These are phyloP conservation scores for Chlamydomonas sp. DNA, from an alignment of 139 green algal genomes.

Conservation along the genomic window DNA sequence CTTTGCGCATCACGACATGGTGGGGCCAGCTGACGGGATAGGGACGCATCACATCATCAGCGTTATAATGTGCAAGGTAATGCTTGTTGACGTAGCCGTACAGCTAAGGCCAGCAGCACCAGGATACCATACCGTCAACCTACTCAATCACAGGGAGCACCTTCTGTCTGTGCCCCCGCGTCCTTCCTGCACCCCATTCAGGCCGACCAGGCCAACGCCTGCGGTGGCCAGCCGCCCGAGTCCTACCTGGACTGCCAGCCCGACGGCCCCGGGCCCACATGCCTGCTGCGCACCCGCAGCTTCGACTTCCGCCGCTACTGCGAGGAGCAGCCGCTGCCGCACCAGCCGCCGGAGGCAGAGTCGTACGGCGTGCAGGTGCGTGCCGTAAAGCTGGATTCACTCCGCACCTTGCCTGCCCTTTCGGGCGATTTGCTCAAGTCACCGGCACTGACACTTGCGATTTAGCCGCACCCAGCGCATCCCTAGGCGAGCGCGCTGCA, in stretches of 20 bases:
- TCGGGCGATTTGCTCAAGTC: not conserved
- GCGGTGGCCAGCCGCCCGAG: conserved; percentile 5
- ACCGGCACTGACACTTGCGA: too few species aligned
- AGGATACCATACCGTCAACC: too few species aligned
- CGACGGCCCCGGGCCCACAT: not conserved
- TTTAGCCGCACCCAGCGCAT: too few species aligned
- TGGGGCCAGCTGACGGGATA: not conserved
- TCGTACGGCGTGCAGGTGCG: conserved; percentile 15
- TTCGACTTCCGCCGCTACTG: conserved; percentile 32
- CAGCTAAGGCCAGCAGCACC: too few species aligned
- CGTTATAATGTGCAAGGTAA: too few species aligned
- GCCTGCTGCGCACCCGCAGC: not conserved
- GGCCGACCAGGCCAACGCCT: not conserved
- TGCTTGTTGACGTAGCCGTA: too few species aligned
- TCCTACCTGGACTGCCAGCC: conserved; percentile 26
- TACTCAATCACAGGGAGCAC: not conserved
- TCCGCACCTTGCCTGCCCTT: not conserved
- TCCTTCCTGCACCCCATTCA: not conserved
- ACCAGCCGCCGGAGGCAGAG: conserved; percentile 27
- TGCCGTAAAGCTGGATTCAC: not conserved
- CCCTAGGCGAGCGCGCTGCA: too few species aligned
- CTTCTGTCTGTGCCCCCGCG: too few species aligned
- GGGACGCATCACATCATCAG: too few species aligned
- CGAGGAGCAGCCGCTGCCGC: conserved; percentile 15
- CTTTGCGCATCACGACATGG: conserved; percentile 34